phyloP scores from a whole-genome alignment of 257 asterid genomes.

The Penstemon barbatus region DNA sequence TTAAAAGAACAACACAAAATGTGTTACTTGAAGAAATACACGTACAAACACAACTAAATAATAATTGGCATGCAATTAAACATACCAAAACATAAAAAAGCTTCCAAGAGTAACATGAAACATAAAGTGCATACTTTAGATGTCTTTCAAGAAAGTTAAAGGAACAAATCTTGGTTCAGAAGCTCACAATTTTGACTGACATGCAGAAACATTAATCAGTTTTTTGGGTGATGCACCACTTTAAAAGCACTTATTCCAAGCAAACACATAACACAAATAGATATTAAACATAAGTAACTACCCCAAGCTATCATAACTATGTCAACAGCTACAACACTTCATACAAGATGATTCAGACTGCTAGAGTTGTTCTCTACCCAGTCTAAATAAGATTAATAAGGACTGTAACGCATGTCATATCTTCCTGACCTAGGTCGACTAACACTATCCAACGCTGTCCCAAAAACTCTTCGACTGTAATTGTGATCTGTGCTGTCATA shows the following conservation, averaged over 20 bases:
- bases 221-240: too few species aligned
- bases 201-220: constrained; percentile 7
- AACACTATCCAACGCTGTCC: constrained; percentile 60
- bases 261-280: too few species aligned
- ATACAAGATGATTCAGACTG: constrained; percentile 30
- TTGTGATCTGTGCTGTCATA: constrained; percentile 56
- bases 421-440: constrained; percentile 58
- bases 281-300: constrained; percentile 13
- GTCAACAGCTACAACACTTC: constrained; percentile 32
- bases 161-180: neutral
- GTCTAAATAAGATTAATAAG: constrained; percentile 34
- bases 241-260: too few species aligned
- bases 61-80: neutral
- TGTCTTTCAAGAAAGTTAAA: neutral
- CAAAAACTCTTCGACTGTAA: constrained; percentile 64
- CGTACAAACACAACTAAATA: neutral
- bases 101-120: neutral
- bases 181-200: constrained; percentile 14
- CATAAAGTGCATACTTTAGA: neutral
- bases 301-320: constrained; percentile 23
- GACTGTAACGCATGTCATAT: constrained; percentile 49
- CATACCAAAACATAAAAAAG: neutral
- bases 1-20: too few species aligned
- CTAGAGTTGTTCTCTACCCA: constrained; percentile 37
- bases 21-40: too few species aligned